Base-by-base conservation (phyloP, 2,329 filamentous ascomycete genomes). In the Diatrype stigma region DNA sequence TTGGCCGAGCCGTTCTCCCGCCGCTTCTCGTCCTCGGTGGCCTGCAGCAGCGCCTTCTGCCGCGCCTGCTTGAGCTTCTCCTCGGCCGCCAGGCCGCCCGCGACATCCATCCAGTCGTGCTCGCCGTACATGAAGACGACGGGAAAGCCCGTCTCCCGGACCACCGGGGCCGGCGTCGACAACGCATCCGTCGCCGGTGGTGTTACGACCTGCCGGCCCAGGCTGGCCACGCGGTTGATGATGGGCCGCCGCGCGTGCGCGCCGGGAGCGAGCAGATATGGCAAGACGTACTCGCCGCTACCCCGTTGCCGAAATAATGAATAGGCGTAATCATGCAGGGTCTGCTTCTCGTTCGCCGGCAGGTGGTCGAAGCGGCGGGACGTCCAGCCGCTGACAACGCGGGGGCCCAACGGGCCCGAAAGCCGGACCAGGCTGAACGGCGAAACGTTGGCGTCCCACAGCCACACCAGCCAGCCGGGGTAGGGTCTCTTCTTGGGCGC, bases 31-130 rank as follows among this genome's bases (percentile, higher is more conserved):
- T 90, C 86, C 1, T 78, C 74, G 0, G 80, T 86, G 21, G 80
- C 87, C 21, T 78, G 69, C 12, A 77, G 70, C 3, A 96, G 71
- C 0, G 80, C 75, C 46, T 81, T 80, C 23, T 72, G 70, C 56
- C 80, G 81, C 56, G 86, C 84, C 51, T 85, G 77, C 53, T 89
- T 85, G 12, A 97, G 79, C 67, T 87, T 91, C 70, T 92, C 82
- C 63, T 88, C 82, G 0, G 92, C 85, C 0, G 88, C 90, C 45
- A 85, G 82, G 0, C 94, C 94, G 26, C 92, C 94, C 0, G 84
- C 84, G 8, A 94, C 85, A 59, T 99, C 94, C 94, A 99, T 99
- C 94, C 94, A 99, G 74, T 99, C 94, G 64, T 94, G 86, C 62
- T 97, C 92, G 56, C 94, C 94, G 66, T 99, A 99, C 88, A 97